Percentiles rank a stretch among this genome's conserved stretches.
Evolutionary conservation across 1,284 basidiomycete genomes (phyloP).

Genomic region (Somion occarium): DNA sequence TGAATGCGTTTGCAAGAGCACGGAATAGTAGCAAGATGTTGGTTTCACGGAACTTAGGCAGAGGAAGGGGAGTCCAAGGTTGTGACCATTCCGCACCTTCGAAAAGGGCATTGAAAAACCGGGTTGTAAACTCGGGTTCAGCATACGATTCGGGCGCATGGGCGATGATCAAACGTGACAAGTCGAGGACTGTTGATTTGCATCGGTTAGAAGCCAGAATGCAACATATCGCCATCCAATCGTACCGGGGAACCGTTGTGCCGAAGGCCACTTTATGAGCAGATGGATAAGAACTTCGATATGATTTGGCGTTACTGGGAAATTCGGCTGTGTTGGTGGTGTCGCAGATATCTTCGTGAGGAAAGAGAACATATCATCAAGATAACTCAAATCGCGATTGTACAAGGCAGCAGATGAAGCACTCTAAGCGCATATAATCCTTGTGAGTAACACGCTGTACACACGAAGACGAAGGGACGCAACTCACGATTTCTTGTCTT

Average conservation of each 20-base stretch:
- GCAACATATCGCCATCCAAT: background rate
- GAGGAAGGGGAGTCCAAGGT: constrained; percentile 43
- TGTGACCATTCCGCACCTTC: constrained; percentile 65
- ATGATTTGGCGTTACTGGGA: constrained; percentile 42
- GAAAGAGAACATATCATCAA: constrained; percentile 66
- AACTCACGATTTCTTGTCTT: constrained; percentile 59
- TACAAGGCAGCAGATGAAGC: constrained; percentile 67
- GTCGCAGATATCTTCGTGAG: constrained; percentile 47
- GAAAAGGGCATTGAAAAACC: constrained; percentile 61
- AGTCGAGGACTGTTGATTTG: constrained; percentile 72
- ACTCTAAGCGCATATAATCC: constrained; percentile 38
- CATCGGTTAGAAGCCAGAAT: background rate
- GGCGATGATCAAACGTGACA: constrained; percentile 75
- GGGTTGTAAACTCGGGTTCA: constrained; percentile 40
- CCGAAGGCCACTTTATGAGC: constrained; percentile 76
- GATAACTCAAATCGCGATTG: constrained; percentile 53
- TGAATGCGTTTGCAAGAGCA: constrained; percentile 78
- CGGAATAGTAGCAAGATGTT: constrained; percentile 85
- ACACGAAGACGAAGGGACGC: background rate
- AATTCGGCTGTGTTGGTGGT: constrained; percentile 22
- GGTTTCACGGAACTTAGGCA: constrained; percentile 73
- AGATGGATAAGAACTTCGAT: constrained; percentile 62
- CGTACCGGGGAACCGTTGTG: constrained; percentile 80
- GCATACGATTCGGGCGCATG: constrained; percentile 53
- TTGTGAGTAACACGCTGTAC: background rate